Base-by-base conservation (phyloP, 352 stramenopile genomes). In the Plasmopara halstedii region DNA sequence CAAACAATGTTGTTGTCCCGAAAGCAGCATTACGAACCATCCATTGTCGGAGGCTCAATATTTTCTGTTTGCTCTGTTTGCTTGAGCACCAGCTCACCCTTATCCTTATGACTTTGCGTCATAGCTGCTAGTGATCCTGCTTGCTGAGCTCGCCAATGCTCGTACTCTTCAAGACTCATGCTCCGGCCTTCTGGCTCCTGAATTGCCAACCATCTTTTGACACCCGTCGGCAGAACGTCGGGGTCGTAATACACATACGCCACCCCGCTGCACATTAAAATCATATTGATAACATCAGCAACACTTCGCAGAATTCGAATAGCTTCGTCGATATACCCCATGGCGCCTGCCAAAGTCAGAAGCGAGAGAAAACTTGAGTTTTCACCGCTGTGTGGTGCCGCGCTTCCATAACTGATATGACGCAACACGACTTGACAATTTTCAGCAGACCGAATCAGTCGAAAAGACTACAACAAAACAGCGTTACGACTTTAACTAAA, bases 91-190 rank as follows among this genome's bases (percentile, higher is more conserved):
- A 31, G 23, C 36, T 77, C 46, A 42, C 53, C 38, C n/a, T 32
- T 21, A 13, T 82, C 43, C 58, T 73, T 73, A 27, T 67, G 7
- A 35, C 25, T 73, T 34, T 60, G 58, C 14, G 46, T 46, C 5
- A 44, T 20, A 6, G 52, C 38, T 0, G 48, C 61, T 10, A 65
- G 65, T 34, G 73, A 83, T 4, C 68, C 70, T 0, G 62, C 61
- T 50, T 93, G 82, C 48, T 83, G 70, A 3, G 79, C 76, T 14
- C 82, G 82, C 82, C 82, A 93, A 39, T 83, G 60, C 36, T 93
- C 82, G 47, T 93, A 93, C 56, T 93, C 82, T 47, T 91, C 82
- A 27, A 88, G 65, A 50, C 73, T 91, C 82, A 93, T 93, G 46
- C 73, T 79, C 39, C 87, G 76, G 36, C 82, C 82, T 41, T 86